phyloP scores from a whole-genome alignment of 1,284 basidiomycete genomes.

The Boletus holoroseus region DNA sequence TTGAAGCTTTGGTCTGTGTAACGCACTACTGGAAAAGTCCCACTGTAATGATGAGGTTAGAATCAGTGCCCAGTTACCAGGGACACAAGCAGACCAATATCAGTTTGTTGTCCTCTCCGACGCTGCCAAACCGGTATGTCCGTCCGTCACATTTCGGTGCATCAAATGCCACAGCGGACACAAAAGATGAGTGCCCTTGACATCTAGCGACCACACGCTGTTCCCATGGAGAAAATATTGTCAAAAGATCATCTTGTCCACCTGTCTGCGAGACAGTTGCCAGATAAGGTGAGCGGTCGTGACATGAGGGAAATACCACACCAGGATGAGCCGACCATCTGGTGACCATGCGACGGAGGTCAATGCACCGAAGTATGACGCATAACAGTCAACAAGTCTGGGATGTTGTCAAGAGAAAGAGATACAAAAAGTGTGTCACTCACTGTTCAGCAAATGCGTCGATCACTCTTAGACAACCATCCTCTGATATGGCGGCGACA shows the following conservation, averaged over 20 bases:
- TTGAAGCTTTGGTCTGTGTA: constrained; percentile 67
- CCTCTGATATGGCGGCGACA: constrained; percentile 82
- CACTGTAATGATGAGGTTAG: constrained; percentile 47
- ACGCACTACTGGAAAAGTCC: constrained; percentile 81
- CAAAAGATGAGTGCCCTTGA: constrained; percentile 94
- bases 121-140: constrained; percentile 86
- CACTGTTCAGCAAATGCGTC: constrained; percentile 82
- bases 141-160: constrained; percentile 78
- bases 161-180: constrained; percentile 87
- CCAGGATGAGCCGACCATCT: constrained; percentile 87
- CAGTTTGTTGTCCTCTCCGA: constrained; percentile 91
- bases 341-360: constrained; percentile 92
- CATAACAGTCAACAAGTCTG: constrained; percentile 83
- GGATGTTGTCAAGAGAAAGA: constrained; percentile 5
- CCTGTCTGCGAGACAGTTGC: constrained; percentile 48
- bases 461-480: constrained; percentile 83
- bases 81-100: constrained; percentile 56
- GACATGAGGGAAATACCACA: constrained; percentile 33
- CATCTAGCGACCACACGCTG: constrained; percentile 92
- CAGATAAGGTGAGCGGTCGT: constrained; percentile 1
- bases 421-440: constrained; percentile 27
- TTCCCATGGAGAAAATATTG: constrained; percentile 89
- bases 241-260: constrained; percentile 92
- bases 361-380: constrained; percentile 87
- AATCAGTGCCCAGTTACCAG: background rate